Base-by-base conservation (phyloP, 768 basidiomycete genomes). In the Russula sp. region DNA sequence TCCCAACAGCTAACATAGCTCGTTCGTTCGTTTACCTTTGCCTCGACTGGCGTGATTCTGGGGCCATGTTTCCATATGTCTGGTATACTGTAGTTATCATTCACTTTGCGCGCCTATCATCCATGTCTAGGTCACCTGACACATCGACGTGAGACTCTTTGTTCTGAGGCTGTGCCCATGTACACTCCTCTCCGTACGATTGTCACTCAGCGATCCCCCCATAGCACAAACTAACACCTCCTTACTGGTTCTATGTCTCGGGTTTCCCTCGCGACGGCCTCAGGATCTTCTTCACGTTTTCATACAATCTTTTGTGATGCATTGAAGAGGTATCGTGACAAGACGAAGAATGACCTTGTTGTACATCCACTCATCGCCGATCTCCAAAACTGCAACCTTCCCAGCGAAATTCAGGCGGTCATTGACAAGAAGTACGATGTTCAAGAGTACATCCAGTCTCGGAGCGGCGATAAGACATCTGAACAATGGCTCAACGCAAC, bases 141-240 rank as follows among this genome's bases (percentile, higher is more conserved):
- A 27, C 27, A 27, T 27, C 27, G 27, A 27, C 2, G 27, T 27
- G 27, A 27, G 27, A 3, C 27, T 27, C 27, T 27, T 27, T 27
- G 27, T 27, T 27, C 27, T 7, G 42, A 44, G 42, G 42, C 18
- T 18, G 42, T 18, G 42, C 27, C 6, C 40, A 40, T 40, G 14
- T 18, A 11, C 42, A 6, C 42, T 16, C 18, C 16, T 44, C 10
- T 37, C 35, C 35, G 16, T 16, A 13, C 16, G 2, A 14, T n/a
- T 16, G n/a, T 44, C 39, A 40, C 39, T 6, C 2, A 44, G 5
- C 39, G 10, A 14, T 40, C 35, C 10, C 6, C 2, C 35, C 1
- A 37, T 2, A 40, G 0, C 39, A 27, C 89, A 40, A 39, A 8
- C 8, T 22, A 27, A 27, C 27, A 27, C 39, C 39, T 31, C 39